Base-by-base conservation (phyloP, 2,329 filamentous ascomycete species). In the Pseudogymnoascus sp. region DNA sequence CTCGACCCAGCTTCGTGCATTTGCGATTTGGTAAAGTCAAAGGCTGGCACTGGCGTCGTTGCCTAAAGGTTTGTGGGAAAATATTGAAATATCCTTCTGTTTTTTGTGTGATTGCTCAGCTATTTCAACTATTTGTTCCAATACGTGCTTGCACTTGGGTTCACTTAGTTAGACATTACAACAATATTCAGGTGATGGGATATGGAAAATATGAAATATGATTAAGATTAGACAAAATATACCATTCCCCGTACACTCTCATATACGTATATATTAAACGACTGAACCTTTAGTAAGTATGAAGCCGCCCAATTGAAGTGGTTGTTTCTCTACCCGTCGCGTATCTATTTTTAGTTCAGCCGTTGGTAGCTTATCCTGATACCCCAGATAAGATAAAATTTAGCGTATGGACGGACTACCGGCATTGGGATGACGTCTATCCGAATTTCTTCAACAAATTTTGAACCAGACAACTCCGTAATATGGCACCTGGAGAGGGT, bases 341-440 rank as follows among this genome's bases (percentile, higher is more conserved):
- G n/a, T 16, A 18, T 53, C 8, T 53, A 53, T 31, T 31, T 53
- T 31, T 53, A 53, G 46, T 11, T 53, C 10, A 8, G 2, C 46
- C 46, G 46, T 53, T 53, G 5, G 1, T 16, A 53, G 46, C 25
- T 53, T 53, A 53, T 53, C 25, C 25, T 12, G 25, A 12, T 31
- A 53, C 46, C 46, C 46, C 46, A 53, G 46, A 53, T 53, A 18
- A 53, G 46, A 53, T 53, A 53, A 53, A 53, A 16, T 53, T 31
- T 53, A 53, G 46, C 46, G 46, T 16, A 18, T 18, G 8, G 21
- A 46, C 42, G 18, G 42, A 53, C 46, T 31, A 5, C n/a, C n/a
- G n/a, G 44, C 21, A 25, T 23, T 23, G 18, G 25, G 25, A 53
- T 53, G 46, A 53, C 46, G 46, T 53, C 46, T 18, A 53, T 31